Evolutionary conservation across 164 flowering plant species (phyloP).

Genomic region (Vitis cinerea): DNA sequence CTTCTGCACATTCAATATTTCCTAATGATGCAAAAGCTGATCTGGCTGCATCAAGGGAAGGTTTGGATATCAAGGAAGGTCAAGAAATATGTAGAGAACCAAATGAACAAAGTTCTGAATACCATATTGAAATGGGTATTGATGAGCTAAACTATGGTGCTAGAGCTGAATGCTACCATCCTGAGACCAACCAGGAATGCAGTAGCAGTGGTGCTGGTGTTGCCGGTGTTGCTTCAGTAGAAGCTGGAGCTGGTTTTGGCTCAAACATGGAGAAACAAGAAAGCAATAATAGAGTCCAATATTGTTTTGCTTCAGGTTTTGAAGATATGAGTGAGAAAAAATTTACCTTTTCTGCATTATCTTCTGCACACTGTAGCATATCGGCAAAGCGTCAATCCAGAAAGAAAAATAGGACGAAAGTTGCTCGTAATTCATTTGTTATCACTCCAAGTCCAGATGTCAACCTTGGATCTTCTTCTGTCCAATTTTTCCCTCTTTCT

Average conservation of each 20-base stretch:
- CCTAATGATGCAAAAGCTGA: slow-evolving; percentile 5
- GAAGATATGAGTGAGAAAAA: slow-evolving; percentile 11
- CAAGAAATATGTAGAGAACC: slow-evolving; percentile 6
- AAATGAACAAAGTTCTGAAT: background rate
- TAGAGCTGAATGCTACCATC: slow-evolving; percentile 8
- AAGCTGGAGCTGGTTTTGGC: slow-evolving; percentile 3
- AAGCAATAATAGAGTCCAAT: background rate
- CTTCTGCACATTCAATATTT: background rate
- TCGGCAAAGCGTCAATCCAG: slow-evolving; percentile 26
- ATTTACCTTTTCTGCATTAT: slow-evolving; percentile 34
- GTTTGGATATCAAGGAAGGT: background rate
- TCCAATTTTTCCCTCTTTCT: slow-evolving; percentile 6
- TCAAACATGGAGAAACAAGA: slow-evolving; percentile 7
- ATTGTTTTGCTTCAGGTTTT: slow-evolving; percentile 14
- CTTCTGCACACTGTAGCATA: slow-evolving; percentile 20
- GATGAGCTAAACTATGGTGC: background rate
- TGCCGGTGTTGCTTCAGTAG: slow-evolving; percentile 13
- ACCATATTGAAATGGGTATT: background rate
- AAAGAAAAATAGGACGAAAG: slow-evolving; percentile 41
- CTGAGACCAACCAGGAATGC: slow-evolving; percentile 9
- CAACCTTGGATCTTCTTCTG: slow-evolving; percentile 3
- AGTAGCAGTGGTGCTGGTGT: slow-evolving; percentile 8
- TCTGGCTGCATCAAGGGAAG: background rate
- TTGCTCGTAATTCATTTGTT: slow-evolving; percentile 16
- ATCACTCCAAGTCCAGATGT: slow-evolving; percentile 15